A percentile compares a stretch with the other conserved stretches of the same genome.
These are phyloP conservation scores for Ascochyta pisi DNA, from an alignment of 2,329 filamentous ascomycete genomes.

Conservation along the genomic window DNA sequence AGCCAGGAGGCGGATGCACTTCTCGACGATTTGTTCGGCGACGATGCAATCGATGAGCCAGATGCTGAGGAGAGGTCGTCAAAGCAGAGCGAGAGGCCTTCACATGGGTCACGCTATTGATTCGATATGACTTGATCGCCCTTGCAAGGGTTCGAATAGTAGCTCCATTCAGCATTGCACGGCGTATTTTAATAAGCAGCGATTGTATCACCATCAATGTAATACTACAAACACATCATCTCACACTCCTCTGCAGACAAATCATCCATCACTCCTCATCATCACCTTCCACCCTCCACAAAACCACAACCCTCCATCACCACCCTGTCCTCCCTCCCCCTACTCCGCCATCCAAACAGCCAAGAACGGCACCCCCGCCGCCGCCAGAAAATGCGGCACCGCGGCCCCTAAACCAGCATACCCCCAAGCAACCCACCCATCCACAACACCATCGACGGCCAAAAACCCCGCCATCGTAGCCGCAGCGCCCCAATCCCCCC, in stretches of 20 bases:
- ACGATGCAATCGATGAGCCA: neutral
- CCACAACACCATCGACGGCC: conserved; percentile 21
- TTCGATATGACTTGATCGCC: no score
- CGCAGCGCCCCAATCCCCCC: conserved; percentile 12
- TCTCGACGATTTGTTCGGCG: conserved; percentile 11
- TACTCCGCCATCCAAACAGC: conserved; percentile 18
- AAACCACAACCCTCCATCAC: no score
- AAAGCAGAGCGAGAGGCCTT: neutral
- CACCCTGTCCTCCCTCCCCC: neutral
- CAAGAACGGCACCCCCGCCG: conserved; percentile 20
- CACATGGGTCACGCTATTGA: neutral
- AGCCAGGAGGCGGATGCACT: conserved; percentile 9
- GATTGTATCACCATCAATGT: no score
- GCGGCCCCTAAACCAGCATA: conserved; percentile 17
- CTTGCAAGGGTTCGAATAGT: no score
- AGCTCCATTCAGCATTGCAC: no score
- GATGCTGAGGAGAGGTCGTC: no score
- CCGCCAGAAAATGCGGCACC: conserved; percentile 21
- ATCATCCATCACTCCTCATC: no score
- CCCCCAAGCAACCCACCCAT: conserved; percentile 20
- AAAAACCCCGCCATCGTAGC: conserved; percentile 21
- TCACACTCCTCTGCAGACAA: no score
- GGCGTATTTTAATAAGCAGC: no score
- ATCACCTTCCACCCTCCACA: no score
- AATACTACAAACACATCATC: no score